Percentiles rank a stretch among this genome's conserved stretches.
Evolutionary conservation across 257 asterid genomes (phyloP).

Genomic region (Leonotis leonurus): DNA sequence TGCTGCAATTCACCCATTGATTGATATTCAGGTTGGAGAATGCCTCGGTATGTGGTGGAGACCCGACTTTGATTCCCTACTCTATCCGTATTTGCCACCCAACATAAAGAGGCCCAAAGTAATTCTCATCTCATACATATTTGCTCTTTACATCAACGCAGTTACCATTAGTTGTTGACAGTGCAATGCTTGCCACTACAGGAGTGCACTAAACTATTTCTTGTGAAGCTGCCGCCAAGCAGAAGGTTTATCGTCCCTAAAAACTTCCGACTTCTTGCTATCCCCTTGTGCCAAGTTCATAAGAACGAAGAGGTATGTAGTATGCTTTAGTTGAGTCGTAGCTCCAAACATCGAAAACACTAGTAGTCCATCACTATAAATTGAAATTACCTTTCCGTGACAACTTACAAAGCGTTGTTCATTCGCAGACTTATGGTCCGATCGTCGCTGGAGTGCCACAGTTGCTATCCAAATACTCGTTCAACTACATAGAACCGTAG

Average conservation of each 20-base stretch:
- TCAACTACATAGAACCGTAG: slow-evolving; percentile 46
- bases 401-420: too few species aligned
- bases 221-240: slow-evolving; percentile 75
- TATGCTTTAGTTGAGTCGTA: not conserved
- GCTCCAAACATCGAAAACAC: not conserved
- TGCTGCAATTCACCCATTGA: slow-evolving; percentile 1
- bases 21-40: slow-evolving; percentile 56
- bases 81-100: slow-evolving; percentile 61
- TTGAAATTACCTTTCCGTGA: too few species aligned
- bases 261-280: slow-evolving; percentile 63
- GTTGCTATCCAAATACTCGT: slow-evolving; percentile 72
- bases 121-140: slow-evolving; percentile 8
- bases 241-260: slow-evolving; percentile 67
- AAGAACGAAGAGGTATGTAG: slow-evolving; percentile 52
- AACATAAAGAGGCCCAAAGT: slow-evolving; percentile 66
- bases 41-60: slow-evolving; percentile 95
- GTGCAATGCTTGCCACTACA: slow-evolving; percentile 21
- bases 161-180: slow-evolving; percentile 10
- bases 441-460: slow-evolving; percentile 65
- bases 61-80: slow-evolving; percentile 54
- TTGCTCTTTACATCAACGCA: not conserved
- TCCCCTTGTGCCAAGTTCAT: slow-evolving; percentile 69
- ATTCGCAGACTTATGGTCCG: slow-evolving; percentile 63
- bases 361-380: not conserved
- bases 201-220: slow-evolving; percentile 87